Conservation (phyloP, 768 basidiomycete genomes). For the Auriscalpium microsporum region DNA sequence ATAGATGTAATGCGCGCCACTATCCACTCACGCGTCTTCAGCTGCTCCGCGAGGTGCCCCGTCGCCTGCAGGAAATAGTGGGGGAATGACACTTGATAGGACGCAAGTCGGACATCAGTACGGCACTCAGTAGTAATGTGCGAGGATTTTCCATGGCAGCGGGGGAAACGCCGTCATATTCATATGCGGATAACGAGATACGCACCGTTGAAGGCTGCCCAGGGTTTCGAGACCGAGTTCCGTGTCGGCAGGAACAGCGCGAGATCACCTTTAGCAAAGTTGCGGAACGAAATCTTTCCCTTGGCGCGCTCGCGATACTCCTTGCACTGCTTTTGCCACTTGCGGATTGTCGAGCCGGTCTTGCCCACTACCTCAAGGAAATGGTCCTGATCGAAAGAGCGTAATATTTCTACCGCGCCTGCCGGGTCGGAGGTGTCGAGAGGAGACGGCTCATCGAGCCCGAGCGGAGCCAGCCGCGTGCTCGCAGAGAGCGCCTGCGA, state of each 20-base stretch:
- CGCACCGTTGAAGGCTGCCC: conserved; percentile 98
- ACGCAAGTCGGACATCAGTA: conserved; percentile 25
- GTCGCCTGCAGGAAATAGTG: conserved; percentile 94
- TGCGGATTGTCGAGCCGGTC: conserved; percentile 79
- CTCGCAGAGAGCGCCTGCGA: conserved; percentile 21
- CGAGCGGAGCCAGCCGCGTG: conserved; percentile 44
- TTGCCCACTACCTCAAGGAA: conserved; percentile 80
- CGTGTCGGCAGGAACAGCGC: conserved; percentile 94
- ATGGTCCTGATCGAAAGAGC: conserved; percentile 74
- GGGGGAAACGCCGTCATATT: too few relatives aligned
- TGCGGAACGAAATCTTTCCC: conserved; percentile 93
- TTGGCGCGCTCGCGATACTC: conserved; percentile 92
- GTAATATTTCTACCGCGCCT: conserved; percentile 59
- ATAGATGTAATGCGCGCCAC: conserved; percentile 88
- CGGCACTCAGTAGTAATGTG: neutral
- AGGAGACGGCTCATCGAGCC: conserved; percentile 54
- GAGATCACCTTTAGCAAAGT: conserved; percentile 91
- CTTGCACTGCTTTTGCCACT: conserved; percentile 97
- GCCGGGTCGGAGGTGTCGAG: conserved; percentile 71
- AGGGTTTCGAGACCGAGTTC: conserved; percentile 87
- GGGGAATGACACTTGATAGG: conserved; percentile 77
- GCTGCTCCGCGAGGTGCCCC: conserved; percentile 77
- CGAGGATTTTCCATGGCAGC: neutral
- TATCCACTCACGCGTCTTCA: conserved; percentile 90
- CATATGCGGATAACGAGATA: neutral